Evolutionary conservation across 805 yeast species (phyloP), one percentile per base, ranked within the genome.

Genomic region (Starmerella cellae): DNA sequence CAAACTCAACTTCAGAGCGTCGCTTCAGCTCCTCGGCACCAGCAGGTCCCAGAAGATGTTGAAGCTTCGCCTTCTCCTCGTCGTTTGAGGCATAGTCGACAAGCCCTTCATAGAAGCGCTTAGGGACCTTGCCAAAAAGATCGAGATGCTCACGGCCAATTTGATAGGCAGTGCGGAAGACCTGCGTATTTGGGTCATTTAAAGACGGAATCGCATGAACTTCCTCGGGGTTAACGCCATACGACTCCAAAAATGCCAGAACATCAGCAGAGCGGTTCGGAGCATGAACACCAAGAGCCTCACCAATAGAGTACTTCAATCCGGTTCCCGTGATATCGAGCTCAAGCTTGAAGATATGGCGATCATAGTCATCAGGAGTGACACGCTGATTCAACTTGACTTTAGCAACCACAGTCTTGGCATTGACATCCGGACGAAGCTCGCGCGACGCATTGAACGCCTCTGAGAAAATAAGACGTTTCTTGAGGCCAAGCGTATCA

Each of bases 301-400:
- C 97, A 60, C 97, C 97, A 58, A 88, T 84, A 50, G 79, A 91
- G 60, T 88, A 88, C 38, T 75, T 82, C 58, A 88, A 69, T 21
- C 94, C 95, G 29, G 96, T 85, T 41, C 93, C 94, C 36, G 85
- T 64, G 58, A 79, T 74, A 60, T 88, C 97, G 53, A 88, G 84
- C 65, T 88, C 97, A 53, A 88, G 80, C 59, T 88, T 95, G 83
- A 88, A 88, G 55, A 88, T 87, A 64, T 88, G 82, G 67, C 97
- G 82, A 48, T 82, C 83, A 63, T 88, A 88, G 55, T 82, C 87
- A 29, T 55, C 57, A 5, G 97, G 96, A 17, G 97, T 88, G 48
- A 88, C 79, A 56, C 97, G 75, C 66, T 77, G 79, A 69, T 87
- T 87, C 59, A 82, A 91, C 62, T 84, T 80, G 41, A 88, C 96